Evolutionary conservation across 2,329 filamentous ascomycete species (phyloP), one percentile per base, ranked within the genome.

Genomic region (Chaetomium globosum): DNA sequence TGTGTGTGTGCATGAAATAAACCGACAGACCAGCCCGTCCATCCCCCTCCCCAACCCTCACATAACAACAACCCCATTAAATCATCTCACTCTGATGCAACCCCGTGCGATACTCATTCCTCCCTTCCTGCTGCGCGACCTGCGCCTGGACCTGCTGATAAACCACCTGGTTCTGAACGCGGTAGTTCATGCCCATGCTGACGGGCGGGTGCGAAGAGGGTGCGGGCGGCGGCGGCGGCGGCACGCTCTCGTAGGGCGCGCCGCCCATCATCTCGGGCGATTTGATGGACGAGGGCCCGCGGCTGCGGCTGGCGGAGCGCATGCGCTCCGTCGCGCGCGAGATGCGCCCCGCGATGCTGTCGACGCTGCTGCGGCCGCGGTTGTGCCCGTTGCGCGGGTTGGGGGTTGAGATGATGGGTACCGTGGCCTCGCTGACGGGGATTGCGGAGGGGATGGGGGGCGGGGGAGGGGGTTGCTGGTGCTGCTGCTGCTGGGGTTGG

Each of bases 301-400:
- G 80, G 59, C 81, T 82, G 19, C 85, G 83, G 73, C 85, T 87
- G 1, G 79, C 85, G 4, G 85, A 87, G 23, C 86, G 82, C 72
- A 88, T 82, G 56, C 84, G 82, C 70, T 88, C 86, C 0, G 85
- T 85, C 0, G 84, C 84, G 55, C 85, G 85, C 65, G 80, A 81
- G 67, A 87, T 75, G 36, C 85, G 83, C 3, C 81, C 81, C 2
- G 83, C 79, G 65, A 87, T 78, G 73, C 80, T 80, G 67, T 78
- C 80, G 59, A 85, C 83, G 33, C 79, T 81, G 74, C 85, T 88
- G 59, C 85, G 57, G 4, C 57, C 57, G 19, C 57, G 57, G 43
- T 49, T 60, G 46, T 60, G 58, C 1, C 23, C 77, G 23, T 75
- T 75, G 4, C 72, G 76, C 23, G 72, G 80, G 4, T 80, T 78